Evolutionary conservation across 352 stramenopile genomes (phyloP).

Genomic region (Pythium guiyangense): DNA sequence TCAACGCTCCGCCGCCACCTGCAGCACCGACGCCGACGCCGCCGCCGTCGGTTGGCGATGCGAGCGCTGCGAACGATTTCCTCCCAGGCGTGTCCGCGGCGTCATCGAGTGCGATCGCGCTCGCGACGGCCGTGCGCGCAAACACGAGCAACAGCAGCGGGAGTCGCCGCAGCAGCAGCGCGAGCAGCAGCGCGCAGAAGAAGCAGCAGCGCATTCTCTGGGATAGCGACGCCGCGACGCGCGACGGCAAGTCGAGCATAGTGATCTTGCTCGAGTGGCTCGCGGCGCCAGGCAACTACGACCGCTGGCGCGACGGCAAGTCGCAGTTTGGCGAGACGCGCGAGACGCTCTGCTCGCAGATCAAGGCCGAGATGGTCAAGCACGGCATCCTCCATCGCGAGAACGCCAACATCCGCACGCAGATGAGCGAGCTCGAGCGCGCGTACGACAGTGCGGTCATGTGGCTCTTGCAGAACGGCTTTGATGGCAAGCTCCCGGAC

Average conservation of each 20-base stretch:
- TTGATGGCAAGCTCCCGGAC: constrained; percentile 21
- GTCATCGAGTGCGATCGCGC: too few relatives aligned
- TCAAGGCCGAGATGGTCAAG: constrained; percentile 54
- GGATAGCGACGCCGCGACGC: constrained; percentile 62
- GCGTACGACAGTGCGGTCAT: constrained; percentile 45
- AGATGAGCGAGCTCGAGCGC: constrained; percentile 75
- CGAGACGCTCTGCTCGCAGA: constrained; percentile 67
- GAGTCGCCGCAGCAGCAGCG: too few relatives aligned
- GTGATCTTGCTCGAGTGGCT: constrained; percentile 66
- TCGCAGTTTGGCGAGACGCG: constrained; percentile 61
- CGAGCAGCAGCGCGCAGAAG: constrained; percentile 5
- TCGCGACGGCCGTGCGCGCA: background rate
- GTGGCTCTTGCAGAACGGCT: constrained; percentile 50
- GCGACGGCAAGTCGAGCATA: constrained; percentile 72
- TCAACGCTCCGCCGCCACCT: too few relatives aligned
- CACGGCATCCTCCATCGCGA: constrained; percentile 64
- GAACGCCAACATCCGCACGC: constrained; percentile 79
- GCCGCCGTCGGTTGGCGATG: too few relatives aligned
- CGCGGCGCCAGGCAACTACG: constrained; percentile 53
- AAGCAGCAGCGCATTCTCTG: constrained; percentile 75
- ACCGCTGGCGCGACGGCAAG: constrained; percentile 63
- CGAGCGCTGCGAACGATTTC: too few relatives aligned
- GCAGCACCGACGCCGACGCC: too few relatives aligned
- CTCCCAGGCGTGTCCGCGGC: too few relatives aligned
- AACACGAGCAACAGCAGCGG: background rate